These are phyloP conservation scores for Staphylotrichum tortipilum DNA, from an alignment of 495 filamentous ascomycete genomes.

Conservation along the genomic window DNA sequence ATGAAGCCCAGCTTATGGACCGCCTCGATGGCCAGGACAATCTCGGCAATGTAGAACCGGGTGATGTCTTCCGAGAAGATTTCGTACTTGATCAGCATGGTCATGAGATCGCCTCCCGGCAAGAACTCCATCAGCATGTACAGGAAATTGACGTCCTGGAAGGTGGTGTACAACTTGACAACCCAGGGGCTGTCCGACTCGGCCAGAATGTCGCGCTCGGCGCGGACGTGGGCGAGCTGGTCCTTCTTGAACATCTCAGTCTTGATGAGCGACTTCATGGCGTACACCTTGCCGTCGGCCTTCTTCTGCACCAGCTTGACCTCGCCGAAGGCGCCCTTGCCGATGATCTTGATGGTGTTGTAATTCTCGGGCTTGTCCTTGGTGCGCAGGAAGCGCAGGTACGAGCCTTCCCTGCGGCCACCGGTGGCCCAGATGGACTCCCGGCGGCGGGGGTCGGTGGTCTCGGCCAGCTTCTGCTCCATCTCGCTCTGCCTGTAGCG, in stretches of 20 bases:
- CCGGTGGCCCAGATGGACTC: slow-evolving; percentile 68
- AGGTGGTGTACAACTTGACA: slow-evolving; percentile 94
- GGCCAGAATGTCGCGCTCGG: slow-evolving; percentile 93
- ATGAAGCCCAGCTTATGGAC: slow-evolving; percentile 98
- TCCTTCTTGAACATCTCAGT: slow-evolving; percentile 99
- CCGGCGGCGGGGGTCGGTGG: slow-evolving; percentile 61
- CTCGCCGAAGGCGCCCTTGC: slow-evolving; percentile 97
- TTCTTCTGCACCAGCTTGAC: slow-evolving; percentile 94
- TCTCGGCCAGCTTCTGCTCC: slow-evolving; percentile 69
- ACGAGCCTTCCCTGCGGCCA: slow-evolving; percentile 77
- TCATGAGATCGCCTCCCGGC: slow-evolving; percentile 97
- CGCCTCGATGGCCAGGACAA: slow-evolving; percentile 92
- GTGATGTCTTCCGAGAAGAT: slow-evolving; percentile 99
- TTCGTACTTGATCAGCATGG: slow-evolving; percentile 99
- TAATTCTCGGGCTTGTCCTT: slow-evolving; percentile 90
- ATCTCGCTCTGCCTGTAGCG: slow-evolving; percentile 72
- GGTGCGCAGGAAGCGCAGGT: slow-evolving; percentile 87
- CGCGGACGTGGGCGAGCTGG: slow-evolving; percentile 95
- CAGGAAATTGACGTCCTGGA: slow-evolving; percentile 89
- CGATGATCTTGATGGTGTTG: slow-evolving; percentile 91
- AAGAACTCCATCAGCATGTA: slow-evolving; percentile 99
- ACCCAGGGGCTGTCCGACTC: slow-evolving; percentile 99
- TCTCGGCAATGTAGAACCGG: slow-evolving; percentile 98
- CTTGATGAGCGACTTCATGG: slow-evolving; percentile 96
- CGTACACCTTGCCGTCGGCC: slow-evolving; percentile 94